A percentile compares a stretch with the other conserved stretches of the same genome.
Evolutionary conservation across 179 eudicot species (phyloP).

Genomic region (Carnegiea gigantea): DNA sequence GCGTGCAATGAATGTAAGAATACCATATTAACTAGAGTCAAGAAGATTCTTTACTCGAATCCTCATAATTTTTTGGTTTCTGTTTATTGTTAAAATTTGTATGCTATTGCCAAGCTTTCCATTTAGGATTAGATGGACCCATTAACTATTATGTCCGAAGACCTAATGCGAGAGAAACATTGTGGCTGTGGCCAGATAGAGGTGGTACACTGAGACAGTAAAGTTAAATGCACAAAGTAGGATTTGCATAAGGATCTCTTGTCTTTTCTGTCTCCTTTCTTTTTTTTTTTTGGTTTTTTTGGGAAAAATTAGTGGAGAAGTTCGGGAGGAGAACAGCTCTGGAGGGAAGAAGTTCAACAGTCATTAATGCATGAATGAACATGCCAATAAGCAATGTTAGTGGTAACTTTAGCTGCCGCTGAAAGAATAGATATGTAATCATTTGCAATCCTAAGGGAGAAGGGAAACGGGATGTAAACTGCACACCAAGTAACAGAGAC

Average conservation of each 20-base stretch:
- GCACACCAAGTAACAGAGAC: background rate
- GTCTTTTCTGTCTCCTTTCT: too few relatives aligned
- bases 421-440: background rate
- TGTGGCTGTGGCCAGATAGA: too few relatives aligned
- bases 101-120: slow-evolving; percentile 24
- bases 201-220: too few relatives aligned
- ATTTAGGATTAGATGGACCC: too few relatives aligned
- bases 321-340: too few relatives aligned
- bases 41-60: background rate
- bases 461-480: background rate
- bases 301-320: too few relatives aligned
- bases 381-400: background rate
- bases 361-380: background rate
- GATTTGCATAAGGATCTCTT: too few relatives aligned
- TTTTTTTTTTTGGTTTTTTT: too few relatives aligned
- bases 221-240: too few relatives aligned
- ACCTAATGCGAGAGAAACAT: too few relatives aligned
- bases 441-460: background rate
- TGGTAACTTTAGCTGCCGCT: background rate
- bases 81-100: slow-evolving; percentile 29
- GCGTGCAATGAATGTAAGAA: background rate
- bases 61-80: slow-evolving; percentile 50
- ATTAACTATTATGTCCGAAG: too few relatives aligned
- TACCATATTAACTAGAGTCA: slow-evolving; percentile 10
- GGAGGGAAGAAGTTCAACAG: too few relatives aligned